Evolutionary conservation across 371 early-diverging fungal genomes (phyloP), one percentile per base, ranked within the genome.

Genomic region (Mortierella sp.): DNA sequence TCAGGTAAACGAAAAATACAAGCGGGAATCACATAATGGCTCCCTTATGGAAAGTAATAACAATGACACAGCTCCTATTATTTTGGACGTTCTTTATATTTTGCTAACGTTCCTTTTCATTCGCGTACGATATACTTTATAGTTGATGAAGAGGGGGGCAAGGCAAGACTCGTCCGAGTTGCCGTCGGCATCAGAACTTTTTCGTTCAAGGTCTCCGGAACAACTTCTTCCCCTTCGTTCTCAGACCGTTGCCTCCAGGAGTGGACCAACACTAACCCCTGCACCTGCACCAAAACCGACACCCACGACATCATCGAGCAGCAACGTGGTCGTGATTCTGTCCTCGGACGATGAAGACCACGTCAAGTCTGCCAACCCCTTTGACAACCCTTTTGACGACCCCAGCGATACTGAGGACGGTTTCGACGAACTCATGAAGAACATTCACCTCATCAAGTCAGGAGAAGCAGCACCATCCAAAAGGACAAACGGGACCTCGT

Each of bases 1-100:
- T 0, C 73, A 82, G 70, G 82, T 82, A 77, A 38, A 27, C n/a
- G 29, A 35, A 18, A 51, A 0, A 21, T 21, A 35, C 14, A 21
- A 16, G 21, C 65, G 8, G 38, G 6, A 0, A 63, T 16, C 16
- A 7, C 29, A 32, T 12, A 32, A 29, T 60, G 32, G 60, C 48
- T 16, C 21, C 51, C 6, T 16, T n/a, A n/a, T 10, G n/a, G n/a
- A 11, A n/a, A n/a, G 2, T n/a, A n/a, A 0, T 16, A 56, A 56
- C 21, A 55, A 8, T 16, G 56, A 18, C 54, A 54, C 56, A 8
- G 35, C 32, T 60, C 60, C 16, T 14, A 32, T 46, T 32, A 21
- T 60, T 16, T n/a, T 16, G 18, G 5, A 29, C 32, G 21, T 4
- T 49, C 41, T 14, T 48, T 49, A 16, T 12, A 29, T 58, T 58